phyloP scores from a whole-genome alignment of 164 flowering plant genomes.

The Vitis vinifera region ASM3070453v1 NC_081815.1:8547501-8548000 shows the following conservation, averaged over 20 bases:
- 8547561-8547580: constrained; percentile 4
- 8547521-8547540: constrained; percentile 1
- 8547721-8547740: too few species aligned
- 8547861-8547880: constrained; percentile 97
- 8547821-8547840: constrained; percentile 83
- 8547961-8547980: constrained; percentile 90
- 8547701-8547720: too few species aligned
- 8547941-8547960: constrained; percentile 97
- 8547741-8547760: not conserved
- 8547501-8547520: constrained; percentile 24
- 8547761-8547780: constrained; percentile 47
- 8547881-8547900: constrained; percentile 95
- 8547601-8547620: constrained; percentile 17
- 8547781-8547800: constrained; percentile 79
- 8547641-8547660: constrained; percentile 99
- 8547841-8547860: constrained; percentile 90
- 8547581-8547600: not conserved
- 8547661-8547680: constrained; percentile 95
- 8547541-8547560: constrained; percentile 3
- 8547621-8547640: constrained; percentile 96
- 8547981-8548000: too few species aligned
- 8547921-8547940: constrained; percentile 89
- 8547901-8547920: constrained; percentile 98
- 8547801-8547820: constrained; percentile 95
- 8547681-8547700: constrained; percentile 93